phyloP scores from a whole-genome alignment of 139 green algal genomes.

The Desmodesmus armatus region DNA sequence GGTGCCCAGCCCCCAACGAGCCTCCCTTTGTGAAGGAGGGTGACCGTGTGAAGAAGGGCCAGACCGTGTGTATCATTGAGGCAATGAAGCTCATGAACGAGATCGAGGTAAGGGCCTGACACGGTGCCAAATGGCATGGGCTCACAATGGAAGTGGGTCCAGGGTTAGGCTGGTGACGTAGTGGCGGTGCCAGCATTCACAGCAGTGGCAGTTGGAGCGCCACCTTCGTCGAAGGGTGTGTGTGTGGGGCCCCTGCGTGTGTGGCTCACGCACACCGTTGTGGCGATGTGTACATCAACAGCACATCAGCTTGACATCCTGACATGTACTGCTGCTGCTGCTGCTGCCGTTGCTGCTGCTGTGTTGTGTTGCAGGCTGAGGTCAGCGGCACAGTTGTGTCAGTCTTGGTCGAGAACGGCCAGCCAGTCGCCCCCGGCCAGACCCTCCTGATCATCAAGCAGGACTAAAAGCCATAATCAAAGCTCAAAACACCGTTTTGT shows the following conservation, averaged over 20 bases:
- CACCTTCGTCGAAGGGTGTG: too few relatives aligned
- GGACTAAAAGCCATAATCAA: too few relatives aligned
- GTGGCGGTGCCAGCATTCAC: not conserved
- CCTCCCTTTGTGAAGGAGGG: slow-evolving; percentile 92
- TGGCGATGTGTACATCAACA: too few relatives aligned
- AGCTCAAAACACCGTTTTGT: too few relatives aligned
- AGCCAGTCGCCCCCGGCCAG: slow-evolving; percentile 80
- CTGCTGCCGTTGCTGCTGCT: not conserved
- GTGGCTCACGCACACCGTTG: too few relatives aligned
- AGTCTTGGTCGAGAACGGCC: slow-evolving; percentile 83
- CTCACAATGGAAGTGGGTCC: not conserved
- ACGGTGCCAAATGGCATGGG: slow-evolving; percentile 1
- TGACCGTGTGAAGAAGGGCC: slow-evolving; percentile 93
- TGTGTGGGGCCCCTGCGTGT: not conserved
- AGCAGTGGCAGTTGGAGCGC: not conserved
- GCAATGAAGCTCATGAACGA: slow-evolving; percentile 99
- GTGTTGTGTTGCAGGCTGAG: slow-evolving; percentile 73
- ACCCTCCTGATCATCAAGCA: slow-evolving; percentile 78
- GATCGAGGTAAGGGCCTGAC: slow-evolving; percentile 83
- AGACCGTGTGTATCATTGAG: slow-evolving; percentile 97
- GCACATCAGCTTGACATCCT: too few relatives aligned
- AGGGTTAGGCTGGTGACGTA: not conserved
- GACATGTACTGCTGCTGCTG: not conserved
- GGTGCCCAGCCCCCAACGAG: slow-evolving; percentile 93
- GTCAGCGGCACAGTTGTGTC: slow-evolving; percentile 82